Evolutionary conservation across 257 asterid species (phyloP), one percentile per base, ranked within the genome.

Genomic region (Plantago elongata): DNA sequence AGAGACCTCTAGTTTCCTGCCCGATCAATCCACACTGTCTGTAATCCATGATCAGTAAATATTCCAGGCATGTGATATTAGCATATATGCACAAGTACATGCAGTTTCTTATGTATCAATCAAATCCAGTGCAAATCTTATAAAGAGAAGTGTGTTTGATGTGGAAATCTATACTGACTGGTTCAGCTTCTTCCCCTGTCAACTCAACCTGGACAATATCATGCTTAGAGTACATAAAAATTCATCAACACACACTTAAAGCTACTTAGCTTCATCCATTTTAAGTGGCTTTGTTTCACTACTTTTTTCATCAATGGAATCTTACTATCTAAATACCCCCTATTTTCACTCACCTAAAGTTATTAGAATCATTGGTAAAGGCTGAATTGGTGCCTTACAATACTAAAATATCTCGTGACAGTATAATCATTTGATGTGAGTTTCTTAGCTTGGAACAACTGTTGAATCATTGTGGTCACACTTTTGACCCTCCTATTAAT

Each of bases 141-240:
- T 29, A 27, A 54, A 54, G 58, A 50, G 58, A 50, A 12, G 10
- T 3, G 54, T 1, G 12, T 1, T 15, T 82, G 77, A 52, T 13
- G 65, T 67, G 67, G 60, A 58, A 75, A 67, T 7, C 13, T 13
- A 49, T 34, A 34, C 8, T 34, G 45, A 71, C 11, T 64, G 75
- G 71, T 29, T 59, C 67, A 49, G 45, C 75, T 75, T 74, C 60
- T 16, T 42, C 22, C 61, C 66, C 61, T 72, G 76, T 77, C 82
- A 77, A 66, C 22, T 73, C 79, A 43, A 40, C 15, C 43, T 10
- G 17, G 30, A 17, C 37, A 38, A 27, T 49, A 15, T 27, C 51
- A 38, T 55, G 46, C 60, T 45, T 9, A 1, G 45, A 43, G 62
- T 59, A 42, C 64, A 40, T 16, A 48, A 34, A 65, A 42, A 37